Percentiles rank a stretch among this genome's conserved stretches.
Evolutionary conservation across 2,329 filamentous ascomycete genomes (phyloP).

Genomic region (Dactylellina sp.): DNA sequence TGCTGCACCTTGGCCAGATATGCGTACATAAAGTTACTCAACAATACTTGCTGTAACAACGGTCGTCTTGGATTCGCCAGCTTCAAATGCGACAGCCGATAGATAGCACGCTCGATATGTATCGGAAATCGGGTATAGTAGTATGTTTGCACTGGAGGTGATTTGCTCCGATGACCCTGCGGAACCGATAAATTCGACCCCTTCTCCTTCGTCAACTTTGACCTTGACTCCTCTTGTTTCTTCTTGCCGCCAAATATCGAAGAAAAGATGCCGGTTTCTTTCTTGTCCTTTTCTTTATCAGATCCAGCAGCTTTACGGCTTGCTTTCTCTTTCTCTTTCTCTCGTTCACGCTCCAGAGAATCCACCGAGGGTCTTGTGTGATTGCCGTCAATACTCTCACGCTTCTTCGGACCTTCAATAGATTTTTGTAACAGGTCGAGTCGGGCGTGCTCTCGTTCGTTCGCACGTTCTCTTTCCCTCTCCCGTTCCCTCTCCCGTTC

Average conservation of each 20-base stretch:
- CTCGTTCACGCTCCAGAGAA: constrained; percentile 82
- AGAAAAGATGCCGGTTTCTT: constrained; percentile 93
- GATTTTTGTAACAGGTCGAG: constrained; percentile 89
- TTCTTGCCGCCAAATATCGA: constrained; percentile 91
- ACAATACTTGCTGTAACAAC: constrained; percentile 90
- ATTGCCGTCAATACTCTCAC: constrained; percentile 85
- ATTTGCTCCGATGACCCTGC: constrained; percentile 63
- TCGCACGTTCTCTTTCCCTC: constrained; percentile 67
- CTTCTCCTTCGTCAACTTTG: constrained; percentile 74
- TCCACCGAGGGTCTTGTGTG: constrained; percentile 74
- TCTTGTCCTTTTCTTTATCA: constrained; percentile 78
- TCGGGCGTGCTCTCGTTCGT: constrained; percentile 68
- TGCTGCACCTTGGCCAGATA: constrained; percentile 98
- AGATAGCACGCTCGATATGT: constrained; percentile 94
- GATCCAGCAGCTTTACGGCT: constrained; percentile 72
- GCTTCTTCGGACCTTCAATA: constrained; percentile 78
- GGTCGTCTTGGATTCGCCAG: constrained; percentile 95
- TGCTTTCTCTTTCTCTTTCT: constrained; percentile 72
- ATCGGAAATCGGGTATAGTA: constrained; percentile 96
- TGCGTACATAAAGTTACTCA: constrained; percentile 99
- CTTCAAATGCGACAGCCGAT: constrained; percentile 98
- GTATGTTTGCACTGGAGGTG: constrained; percentile 77
- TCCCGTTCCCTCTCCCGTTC: constrained; percentile 69
- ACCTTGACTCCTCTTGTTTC: constrained; percentile 71
- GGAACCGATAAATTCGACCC: constrained; percentile 78